Base-by-base conservation (phyloP, 108 stramenopile species). In the Fistulifera solaris region DNA sequence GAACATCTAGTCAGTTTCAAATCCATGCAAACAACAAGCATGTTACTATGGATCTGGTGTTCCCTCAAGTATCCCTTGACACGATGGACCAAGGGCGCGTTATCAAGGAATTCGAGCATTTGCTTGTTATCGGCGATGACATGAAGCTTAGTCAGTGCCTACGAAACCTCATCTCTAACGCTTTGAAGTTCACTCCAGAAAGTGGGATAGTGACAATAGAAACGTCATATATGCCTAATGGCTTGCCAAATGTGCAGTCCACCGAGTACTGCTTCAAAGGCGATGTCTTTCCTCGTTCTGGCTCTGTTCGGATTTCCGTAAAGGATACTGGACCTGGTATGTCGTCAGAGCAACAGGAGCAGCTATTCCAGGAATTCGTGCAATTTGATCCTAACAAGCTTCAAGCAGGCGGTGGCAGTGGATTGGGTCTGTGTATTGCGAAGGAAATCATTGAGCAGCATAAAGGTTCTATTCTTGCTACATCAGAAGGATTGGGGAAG, bases 341-440 rank as follows among this genome's bases (percentile, higher is more conserved):
- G 46, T 68, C 54, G 24, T 38, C 40, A 23, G 63, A 75, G 16
- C 72, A 87, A 54, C 40, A 68, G 5, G 13, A 22, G 13, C 42
- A 40, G 7, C 53, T 87, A 26, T 87, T 87, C 55, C 42, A 60
- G 12, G 72, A 75, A 51, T 74, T 75, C 14, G 71, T 75, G 1
- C 85, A 87, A 50, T 81, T 87, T 54, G 62, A 81, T 58, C 72
- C 71, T 4, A 79, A 75, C 44, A 60, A 67, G 12, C 61, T 87
- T 6, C 85, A 87, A 58, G 56, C 56, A 5, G 85, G 85, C 17
- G 58, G 62, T 22, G 85, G 85, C 10, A 80, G 69, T 52, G 85
- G 85, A 11, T 63, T 87, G 4, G 85, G 85, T 42, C 52, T 87
- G 21, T 67, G 51, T 52, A 80, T 86, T 50, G 45, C 84, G 8